Evolutionary conservation across 2,329 filamentous ascomycete species (phyloP), one percentile per base, ranked within the genome.

Genomic region (Emergomyces pasteurianus): DNA sequence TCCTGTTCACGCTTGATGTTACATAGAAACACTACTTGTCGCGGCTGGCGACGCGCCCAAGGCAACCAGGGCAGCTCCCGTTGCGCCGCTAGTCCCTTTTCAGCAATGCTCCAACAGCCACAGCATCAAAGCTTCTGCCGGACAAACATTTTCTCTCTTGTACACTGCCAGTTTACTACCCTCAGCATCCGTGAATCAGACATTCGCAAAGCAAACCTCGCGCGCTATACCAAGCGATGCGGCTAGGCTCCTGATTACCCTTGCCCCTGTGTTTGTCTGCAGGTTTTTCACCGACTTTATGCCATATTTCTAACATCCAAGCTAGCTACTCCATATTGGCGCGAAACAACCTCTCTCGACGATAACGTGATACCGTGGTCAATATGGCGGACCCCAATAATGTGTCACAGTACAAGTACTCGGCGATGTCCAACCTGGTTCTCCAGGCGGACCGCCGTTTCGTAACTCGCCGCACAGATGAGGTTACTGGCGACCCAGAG

Each of bases 351-450:
- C 34, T 60, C 62, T 63, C 63, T 65, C 61, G 55, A 61, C 47
- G 34, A 61, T 52, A 60, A 59, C 28, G 43, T 52, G 60, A 28
- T 63, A 64, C 63, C 60, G 64, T 47, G 42, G 46, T 60, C 72
- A 80, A 74, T 59, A 92, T 92, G 89, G 82, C 88, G 75, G 88
- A 81, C 70, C 77, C 79, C 65, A 80, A 83, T 70, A 79, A 94
- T 87, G 89, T 95, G 71, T 92, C 90, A 77, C 92, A 96, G 78
- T 96, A 95, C 84, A 96, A 96, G 78, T 96, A 96, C 84, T 91
- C 91, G 86, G 91, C 90, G 76, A 97, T 99, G 94, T 99, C 94
- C 80, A 99, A 99, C 86, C 88, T 99, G 90, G 94, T 99, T 74
- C 90, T 99, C 85, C 94, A 99, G 89, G 92, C 91, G 80, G 94